A percentile compares a stretch with the other conserved stretches of the same genome.
Conservation (phyloP, 164 flowering plant genomes). For the Houttuynia cordata region DNA sequence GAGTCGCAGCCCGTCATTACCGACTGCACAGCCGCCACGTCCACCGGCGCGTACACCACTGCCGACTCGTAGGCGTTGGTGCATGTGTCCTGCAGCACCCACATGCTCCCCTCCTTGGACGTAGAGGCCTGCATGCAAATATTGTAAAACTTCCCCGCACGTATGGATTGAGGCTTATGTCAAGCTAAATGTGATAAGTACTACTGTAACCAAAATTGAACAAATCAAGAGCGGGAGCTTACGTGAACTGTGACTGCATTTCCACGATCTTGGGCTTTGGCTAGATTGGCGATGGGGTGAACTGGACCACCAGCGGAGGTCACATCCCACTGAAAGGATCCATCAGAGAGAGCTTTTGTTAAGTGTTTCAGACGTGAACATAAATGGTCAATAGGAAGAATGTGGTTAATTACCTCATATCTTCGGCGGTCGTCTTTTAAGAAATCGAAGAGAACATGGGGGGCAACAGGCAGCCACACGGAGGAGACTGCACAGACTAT, state of each 20-base stretch:
- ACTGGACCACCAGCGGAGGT: conserved; percentile 54
- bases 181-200: too few species aligned
- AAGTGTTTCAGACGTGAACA: too few species aligned
- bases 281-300: conserved; percentile 57
- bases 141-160: background rate
- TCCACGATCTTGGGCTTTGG: conserved; percentile 91
- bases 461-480: conserved; percentile 76
- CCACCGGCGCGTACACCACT: conserved; percentile 77
- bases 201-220: too few species aligned
- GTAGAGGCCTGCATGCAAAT: conserved; percentile 55
- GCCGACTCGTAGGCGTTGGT: conserved; percentile 74
- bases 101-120: conserved; percentile 47
- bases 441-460: conserved; percentile 60
- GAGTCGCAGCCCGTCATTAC: conserved; percentile 88
- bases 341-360: background rate
- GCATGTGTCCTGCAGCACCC: conserved; percentile 83
- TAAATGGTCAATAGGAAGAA: too few species aligned
- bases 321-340: conserved; percentile 66
- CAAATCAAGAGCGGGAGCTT: conserved; percentile 7
- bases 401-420: conserved; percentile 39
- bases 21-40: conserved; percentile 58
- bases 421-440: conserved; percentile 66
- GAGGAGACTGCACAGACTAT: conserved; percentile 84
- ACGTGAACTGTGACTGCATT: conserved; percentile 79
- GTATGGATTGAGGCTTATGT: too few species aligned